A percentile compares a stretch with the other conserved stretches of the same genome.
phyloP scores from a whole-genome alignment of 2,329 filamentous ascomycete genomes.

The Penicillium rolfsii region DNA sequence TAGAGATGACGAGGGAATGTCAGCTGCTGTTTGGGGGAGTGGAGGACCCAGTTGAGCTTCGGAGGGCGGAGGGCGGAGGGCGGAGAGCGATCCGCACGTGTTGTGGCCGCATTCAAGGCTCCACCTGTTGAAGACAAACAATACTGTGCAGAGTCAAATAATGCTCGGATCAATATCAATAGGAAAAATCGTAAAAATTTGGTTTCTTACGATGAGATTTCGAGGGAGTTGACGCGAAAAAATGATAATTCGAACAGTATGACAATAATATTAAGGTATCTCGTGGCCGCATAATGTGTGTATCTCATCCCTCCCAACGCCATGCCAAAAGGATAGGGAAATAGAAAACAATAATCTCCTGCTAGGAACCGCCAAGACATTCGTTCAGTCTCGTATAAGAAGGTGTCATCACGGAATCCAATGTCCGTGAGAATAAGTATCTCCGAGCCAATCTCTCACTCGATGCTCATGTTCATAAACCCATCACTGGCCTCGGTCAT shows the following conservation, averaged over 20 bases:
- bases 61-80: constrained; percentile 22
- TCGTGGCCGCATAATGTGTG: constrained; percentile 17
- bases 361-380: background rate
- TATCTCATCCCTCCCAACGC: constrained; percentile 15
- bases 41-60: constrained; percentile 25
- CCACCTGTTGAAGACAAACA: background rate
- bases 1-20: constrained; percentile 2
- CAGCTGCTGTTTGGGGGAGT: constrained; percentile 18
- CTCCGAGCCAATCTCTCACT: constrained; percentile 53
- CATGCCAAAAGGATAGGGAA: constrained; percentile 10
- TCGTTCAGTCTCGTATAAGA: background rate
- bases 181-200: too few relatives aligned
- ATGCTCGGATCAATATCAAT: background rate
- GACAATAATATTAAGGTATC: constrained; percentile 14
- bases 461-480: constrained; percentile 96
- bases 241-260: background rate
- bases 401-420: background rate
- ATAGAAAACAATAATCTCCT: background rate
- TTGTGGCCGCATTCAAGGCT: constrained; percentile 4
- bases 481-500: constrained; percentile 97
- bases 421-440: background rate
- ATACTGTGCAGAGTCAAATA: background rate
- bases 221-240: background rate
- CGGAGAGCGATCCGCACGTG: constrained; percentile 30
- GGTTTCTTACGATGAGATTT: too few relatives aligned